Conservation (phyloP, 768 basidiomycete species). For the Coprinopsis cinerea region DNA sequence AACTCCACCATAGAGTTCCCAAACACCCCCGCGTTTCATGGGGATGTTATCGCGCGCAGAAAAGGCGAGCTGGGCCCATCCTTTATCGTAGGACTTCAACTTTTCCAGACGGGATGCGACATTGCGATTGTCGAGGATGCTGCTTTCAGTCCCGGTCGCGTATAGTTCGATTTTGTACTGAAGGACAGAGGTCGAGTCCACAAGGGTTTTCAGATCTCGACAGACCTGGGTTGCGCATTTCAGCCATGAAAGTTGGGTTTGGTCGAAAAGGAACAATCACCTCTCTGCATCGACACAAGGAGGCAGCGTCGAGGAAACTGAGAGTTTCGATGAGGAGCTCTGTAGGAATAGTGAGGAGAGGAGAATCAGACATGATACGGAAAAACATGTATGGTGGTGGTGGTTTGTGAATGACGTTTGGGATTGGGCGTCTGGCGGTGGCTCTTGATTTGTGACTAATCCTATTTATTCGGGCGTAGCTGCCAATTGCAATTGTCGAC, state of each 20-base stretch:
- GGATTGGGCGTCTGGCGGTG: too few relatives aligned
- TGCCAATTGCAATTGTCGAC: too few relatives aligned
- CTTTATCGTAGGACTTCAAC: conserved; percentile 32
- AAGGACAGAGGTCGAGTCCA: conserved; percentile 26
- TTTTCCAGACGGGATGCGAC: conserved; percentile 29
- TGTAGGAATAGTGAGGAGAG: background rate
- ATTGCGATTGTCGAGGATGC: conserved; percentile 22
- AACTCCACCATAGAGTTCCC: conserved; percentile 57
- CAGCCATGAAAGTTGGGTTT: background rate
- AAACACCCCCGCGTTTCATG: conserved; percentile 40
- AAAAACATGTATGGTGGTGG: background rate
- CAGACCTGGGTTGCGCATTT: conserved; percentile 25
- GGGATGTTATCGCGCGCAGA: conserved; percentile 24
- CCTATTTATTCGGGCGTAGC: too few relatives aligned
- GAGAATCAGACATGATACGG: background rate
- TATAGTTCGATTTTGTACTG: conserved; percentile 43
- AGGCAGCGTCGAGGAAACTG: background rate
- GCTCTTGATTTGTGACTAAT: too few relatives aligned
- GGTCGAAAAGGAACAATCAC: background rate
- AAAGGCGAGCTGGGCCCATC: conserved; percentile 37
- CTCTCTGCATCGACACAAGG: background rate
- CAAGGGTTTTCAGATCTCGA: conserved; percentile 20
- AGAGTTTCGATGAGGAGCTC: conserved; percentile 8
- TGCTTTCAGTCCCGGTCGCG: conserved; percentile 36
- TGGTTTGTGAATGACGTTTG: background rate